Evolutionary conservation across 306 rosid species (phyloP).

Genomic region (Canavalia ensiformis): DNA sequence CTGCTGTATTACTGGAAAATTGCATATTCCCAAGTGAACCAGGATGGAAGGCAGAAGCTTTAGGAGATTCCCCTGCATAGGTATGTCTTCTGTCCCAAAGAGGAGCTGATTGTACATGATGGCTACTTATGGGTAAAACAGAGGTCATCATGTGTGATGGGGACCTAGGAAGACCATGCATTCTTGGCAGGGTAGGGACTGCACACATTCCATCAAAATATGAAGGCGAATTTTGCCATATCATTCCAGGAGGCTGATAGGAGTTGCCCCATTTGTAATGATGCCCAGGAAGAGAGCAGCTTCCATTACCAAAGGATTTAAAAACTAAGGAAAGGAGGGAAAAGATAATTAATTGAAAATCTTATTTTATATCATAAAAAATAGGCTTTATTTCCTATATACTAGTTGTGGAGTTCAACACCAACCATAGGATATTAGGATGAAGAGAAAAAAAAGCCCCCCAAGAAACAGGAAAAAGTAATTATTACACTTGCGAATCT

Average conservation of each 20-base stretch:
- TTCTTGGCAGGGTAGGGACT: slow-evolving; percentile 51
- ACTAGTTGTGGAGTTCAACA: neutral
- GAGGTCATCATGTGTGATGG: slow-evolving; percentile 60
- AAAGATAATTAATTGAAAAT: neutral
- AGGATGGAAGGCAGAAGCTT: slow-evolving; percentile 54
- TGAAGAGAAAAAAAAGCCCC: neutral
- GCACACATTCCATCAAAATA: slow-evolving; percentile 56
- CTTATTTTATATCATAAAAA: neutral
- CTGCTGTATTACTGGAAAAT: slow-evolving; percentile 49
- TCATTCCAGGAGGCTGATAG: slow-evolving; percentile 49
- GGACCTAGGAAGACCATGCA: slow-evolving; percentile 59
- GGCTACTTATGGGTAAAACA: slow-evolving; percentile 53
- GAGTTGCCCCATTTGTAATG: slow-evolving; percentile 61
- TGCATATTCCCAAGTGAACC: slow-evolving; percentile 60
- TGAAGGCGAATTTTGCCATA: slow-evolving; percentile 65
- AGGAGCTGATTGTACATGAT: slow-evolving; percentile 64
- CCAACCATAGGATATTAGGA: neutral
- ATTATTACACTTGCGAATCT: neutral
- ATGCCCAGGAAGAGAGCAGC: slow-evolving; percentile 51
- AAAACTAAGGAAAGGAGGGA: slow-evolving; percentile 39
- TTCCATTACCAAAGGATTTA: slow-evolving; percentile 56
- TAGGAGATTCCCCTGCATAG: slow-evolving; percentile 63
- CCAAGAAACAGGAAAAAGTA: neutral
- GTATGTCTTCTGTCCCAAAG: slow-evolving; percentile 64
- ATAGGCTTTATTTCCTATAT: neutral